phyloP scores from a whole-genome alignment of 371 early-diverging fungal genomes.

The Mucor saturninus region DNA sequence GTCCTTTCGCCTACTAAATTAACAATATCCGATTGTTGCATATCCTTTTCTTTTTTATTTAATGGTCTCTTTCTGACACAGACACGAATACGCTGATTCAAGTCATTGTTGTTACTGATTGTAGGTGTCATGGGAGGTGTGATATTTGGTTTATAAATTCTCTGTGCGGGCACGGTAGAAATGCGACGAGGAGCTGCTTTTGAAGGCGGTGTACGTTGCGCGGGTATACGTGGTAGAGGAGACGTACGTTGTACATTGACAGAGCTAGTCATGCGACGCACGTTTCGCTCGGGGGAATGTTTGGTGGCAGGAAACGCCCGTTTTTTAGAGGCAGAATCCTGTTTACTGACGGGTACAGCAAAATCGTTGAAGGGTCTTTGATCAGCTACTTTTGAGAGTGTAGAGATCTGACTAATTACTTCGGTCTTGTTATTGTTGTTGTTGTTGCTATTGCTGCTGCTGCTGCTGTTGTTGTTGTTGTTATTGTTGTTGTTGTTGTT shows the following conservation, averaged over 20 bases:
- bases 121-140: background rate
- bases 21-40: slow-evolving; percentile 85
- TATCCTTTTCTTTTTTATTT: slow-evolving; percentile 76
- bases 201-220: slow-evolving; percentile 11
- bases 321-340: background rate
- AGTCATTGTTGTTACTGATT: slow-evolving; percentile 28
- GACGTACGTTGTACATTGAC: background rate
- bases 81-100: slow-evolving; percentile 88
- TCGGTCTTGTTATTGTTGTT: background rate
- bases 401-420: background rate
- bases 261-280: slow-evolving; percentile 25
- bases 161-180: slow-evolving; percentile 12
- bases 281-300: slow-evolving; percentile 4
- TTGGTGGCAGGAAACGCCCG: slow-evolving; percentile 1
- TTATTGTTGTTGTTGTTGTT: background rate
- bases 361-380: no score
- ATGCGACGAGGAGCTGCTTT: slow-evolving; percentile 12
- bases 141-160: background rate
- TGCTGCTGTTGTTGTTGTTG: background rate
- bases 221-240: no score
- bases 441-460: background rate
- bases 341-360: background rate
- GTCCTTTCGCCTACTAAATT: slow-evolving; percentile 66
- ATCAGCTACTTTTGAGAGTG: no score
- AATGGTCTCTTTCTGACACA: slow-evolving; percentile 97